Conservation (phyloP, 805 yeast species). For the Hanseniaspora pseudoguilliermondii region DNA sequence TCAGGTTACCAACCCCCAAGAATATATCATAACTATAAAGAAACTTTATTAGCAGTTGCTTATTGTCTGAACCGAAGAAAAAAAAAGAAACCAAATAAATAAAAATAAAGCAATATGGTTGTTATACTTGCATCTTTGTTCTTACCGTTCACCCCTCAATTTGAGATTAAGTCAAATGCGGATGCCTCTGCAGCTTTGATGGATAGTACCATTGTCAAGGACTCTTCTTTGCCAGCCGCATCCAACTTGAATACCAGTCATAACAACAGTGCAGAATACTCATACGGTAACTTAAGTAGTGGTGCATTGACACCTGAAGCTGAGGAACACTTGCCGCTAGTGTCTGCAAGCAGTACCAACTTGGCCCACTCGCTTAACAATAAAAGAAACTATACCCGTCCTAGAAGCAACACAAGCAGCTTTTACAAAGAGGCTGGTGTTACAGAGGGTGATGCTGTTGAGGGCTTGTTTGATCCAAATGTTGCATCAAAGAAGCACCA, state of each 20-base stretch:
- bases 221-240: constrained; percentile 12
- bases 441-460: constrained; percentile 4
- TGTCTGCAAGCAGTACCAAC: not conserved
- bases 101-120: constrained; percentile 35
- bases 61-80: too few species aligned
- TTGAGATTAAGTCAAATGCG: constrained; percentile 26
- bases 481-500: constrained; percentile 6
- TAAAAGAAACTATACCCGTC: not conserved
- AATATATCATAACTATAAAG: too few species aligned
- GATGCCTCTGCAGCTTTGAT: constrained; percentile 27
- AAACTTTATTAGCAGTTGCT: too few species aligned
- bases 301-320: constrained; percentile 1
- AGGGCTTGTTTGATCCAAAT: constrained; percentile 1
- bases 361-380: not conserved
- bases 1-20: too few species aligned
- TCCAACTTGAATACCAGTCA: not conserved
- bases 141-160: constrained; percentile 63
- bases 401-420: constrained; percentile 1
- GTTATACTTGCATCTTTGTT: constrained; percentile 61
- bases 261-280: not conserved
- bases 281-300: not conserved
- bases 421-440: not conserved
- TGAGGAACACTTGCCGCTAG: not conserved
- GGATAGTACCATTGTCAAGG: constrained; percentile 19
- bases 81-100: too few species aligned